Evolutionary conservation across 495 filamentous ascomycete species (phyloP).

Genomic region (Penicillium odoratum): DNA sequence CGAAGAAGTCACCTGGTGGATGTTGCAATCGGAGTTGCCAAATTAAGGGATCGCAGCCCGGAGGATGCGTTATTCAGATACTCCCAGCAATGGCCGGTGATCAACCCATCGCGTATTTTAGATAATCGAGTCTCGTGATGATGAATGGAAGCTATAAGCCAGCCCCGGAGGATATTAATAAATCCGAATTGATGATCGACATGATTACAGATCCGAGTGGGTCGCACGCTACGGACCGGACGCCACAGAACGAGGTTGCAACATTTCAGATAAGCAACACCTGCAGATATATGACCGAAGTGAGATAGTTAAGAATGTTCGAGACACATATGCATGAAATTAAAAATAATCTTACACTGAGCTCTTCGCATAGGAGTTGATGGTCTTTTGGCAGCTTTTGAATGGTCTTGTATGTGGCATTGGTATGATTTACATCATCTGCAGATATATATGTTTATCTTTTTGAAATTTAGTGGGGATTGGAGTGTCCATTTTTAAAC

Average conservation of each 20-base stretch:
- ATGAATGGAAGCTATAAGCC: no score
- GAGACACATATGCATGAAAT: no score
- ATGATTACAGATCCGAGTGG: conserved; percentile 11
- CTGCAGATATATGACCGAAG: background rate
- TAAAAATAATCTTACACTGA: no score
- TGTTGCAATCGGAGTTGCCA: background rate
- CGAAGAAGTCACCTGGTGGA: background rate
- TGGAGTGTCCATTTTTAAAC: no score
- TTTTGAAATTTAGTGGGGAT: no score
- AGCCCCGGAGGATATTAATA: no score
- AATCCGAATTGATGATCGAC: conserved; percentile 7
- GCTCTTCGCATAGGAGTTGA: no score
- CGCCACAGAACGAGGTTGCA: conserved; percentile 3
- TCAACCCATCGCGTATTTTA: no score
- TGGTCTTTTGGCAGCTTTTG: no score
- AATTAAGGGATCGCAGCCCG: background rate
- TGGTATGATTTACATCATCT: no score
- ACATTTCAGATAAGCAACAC: background rate
- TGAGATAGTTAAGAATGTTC: background rate
- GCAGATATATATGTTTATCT: no score
- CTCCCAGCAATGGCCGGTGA: background rate
- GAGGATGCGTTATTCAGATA: background rate
- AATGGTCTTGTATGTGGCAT: no score
- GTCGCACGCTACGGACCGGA: conserved; percentile 13
- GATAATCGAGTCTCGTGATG: background rate